Conservation (phyloP, 768 basidiomycete genomes). For the Albatrellus ellisii region DNA sequence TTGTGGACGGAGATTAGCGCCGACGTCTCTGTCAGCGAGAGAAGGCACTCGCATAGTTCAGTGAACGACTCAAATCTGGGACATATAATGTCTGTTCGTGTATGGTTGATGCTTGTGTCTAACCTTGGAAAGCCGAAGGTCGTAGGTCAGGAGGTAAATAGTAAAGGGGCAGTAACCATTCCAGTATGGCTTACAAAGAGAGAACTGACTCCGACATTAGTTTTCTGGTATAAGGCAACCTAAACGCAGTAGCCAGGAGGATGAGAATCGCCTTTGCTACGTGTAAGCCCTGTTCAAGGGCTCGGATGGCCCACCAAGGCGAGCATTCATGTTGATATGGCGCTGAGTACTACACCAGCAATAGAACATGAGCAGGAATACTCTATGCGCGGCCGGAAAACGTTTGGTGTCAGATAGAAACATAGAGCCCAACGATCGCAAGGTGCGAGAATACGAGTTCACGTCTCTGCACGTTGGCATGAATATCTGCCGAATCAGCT, state of each 20-base stretch:
- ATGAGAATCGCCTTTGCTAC: slow-evolving; percentile 30
- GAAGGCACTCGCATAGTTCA: too few species aligned
- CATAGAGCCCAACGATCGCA: slow-evolving; percentile 48
- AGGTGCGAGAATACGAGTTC: slow-evolving; percentile 42
- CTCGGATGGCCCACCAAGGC: not conserved
- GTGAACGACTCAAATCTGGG: too few species aligned
- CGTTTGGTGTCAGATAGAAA: slow-evolving; percentile 60
- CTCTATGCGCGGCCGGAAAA: slow-evolving; percentile 35
- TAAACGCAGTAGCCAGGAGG: slow-evolving; percentile 50
- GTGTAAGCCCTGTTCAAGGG: not conserved
- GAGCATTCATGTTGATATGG: slow-evolving; percentile 43
- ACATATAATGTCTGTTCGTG: slow-evolving; percentile 1
- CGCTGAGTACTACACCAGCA: slow-evolving; percentile 54
- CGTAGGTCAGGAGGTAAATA: slow-evolving; percentile 64
- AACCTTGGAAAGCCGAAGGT: slow-evolving; percentile 50
- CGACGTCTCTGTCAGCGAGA: not conserved
- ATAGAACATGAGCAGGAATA: slow-evolving; percentile 65
- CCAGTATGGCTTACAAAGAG: slow-evolving; percentile 37
- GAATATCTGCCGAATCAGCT: slow-evolving; percentile 21
- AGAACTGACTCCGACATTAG: slow-evolving; percentile 36
- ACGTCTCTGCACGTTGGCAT: slow-evolving; percentile 41
- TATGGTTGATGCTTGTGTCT: slow-evolving; percentile 33
- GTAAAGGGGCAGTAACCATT: slow-evolving; percentile 67
- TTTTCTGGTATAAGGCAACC: slow-evolving; percentile 30
- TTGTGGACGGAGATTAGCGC: not conserved